phyloP scores from a whole-genome alignment of 495 filamentous ascomycete species.

The Trichocladium antarcticum region DNA sequence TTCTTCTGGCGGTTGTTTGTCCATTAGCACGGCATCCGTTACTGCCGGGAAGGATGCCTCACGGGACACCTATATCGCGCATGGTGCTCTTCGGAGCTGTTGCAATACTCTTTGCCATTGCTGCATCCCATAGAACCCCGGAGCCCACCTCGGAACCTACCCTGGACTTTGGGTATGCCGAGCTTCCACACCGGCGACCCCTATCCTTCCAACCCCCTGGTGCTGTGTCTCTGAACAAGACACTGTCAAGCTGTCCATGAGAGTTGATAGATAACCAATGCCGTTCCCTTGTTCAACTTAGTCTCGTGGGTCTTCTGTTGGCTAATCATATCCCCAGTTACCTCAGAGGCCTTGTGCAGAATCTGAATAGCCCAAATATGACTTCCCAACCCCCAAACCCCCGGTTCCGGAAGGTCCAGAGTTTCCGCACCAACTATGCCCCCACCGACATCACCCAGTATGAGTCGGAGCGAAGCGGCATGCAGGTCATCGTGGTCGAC shows the following conservation, averaged over 20 bases:
- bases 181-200: neutral
- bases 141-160: neutral
- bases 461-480: constrained; percentile 69
- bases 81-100: constrained; percentile 11
- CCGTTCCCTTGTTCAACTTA: too few relatives aligned
- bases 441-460: constrained; percentile 75
- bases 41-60: neutral
- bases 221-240: too few relatives aligned
- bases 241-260: too few relatives aligned
- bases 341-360: constrained; percentile 13
- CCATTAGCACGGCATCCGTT: neutral
- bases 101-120: constrained; percentile 14
- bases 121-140: constrained; percentile 13
- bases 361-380: constrained; percentile 23
- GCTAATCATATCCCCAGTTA: constrained; percentile 18
- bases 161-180: constrained; percentile 5
- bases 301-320: neutral
- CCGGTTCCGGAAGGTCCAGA: constrained; percentile 73
- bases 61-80: neutral
- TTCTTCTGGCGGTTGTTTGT: neutral
- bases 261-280: too few relatives aligned
- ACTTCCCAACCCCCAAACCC: constrained; percentile 22
- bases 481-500: constrained; percentile 87
- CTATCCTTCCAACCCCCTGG: too few relatives aligned
- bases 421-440: constrained; percentile 80